phyloP scores from a whole-genome alignment of 2,329 filamentous ascomycete genomes.

The Ceratocystis variospora region DNA sequence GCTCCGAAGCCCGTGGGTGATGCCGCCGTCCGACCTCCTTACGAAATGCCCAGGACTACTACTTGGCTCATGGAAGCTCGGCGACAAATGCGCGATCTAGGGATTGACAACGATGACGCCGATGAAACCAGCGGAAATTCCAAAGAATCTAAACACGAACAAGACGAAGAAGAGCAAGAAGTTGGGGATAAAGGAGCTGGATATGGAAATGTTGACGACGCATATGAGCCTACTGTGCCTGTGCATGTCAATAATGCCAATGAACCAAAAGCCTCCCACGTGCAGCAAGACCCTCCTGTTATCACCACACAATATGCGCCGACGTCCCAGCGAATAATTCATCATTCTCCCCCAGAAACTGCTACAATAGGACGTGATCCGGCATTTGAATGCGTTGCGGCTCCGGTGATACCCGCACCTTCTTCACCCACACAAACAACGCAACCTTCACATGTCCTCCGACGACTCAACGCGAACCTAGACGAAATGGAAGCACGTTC shows the following conservation, averaged over 20 bases:
- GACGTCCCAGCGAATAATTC: background rate
- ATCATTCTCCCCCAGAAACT: background rate
- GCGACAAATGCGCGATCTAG: slow-evolving; percentile 16
- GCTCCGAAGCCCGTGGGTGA: background rate
- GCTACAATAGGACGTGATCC: slow-evolving; percentile 1
- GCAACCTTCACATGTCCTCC: slow-evolving; percentile 18
- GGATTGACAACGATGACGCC: slow-evolving; percentile 13
- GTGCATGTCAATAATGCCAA: slow-evolving; percentile 2
- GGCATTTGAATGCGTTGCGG: slow-evolving; percentile 11
- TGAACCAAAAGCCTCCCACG: background rate
- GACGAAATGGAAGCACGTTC: slow-evolving; percentile 18
- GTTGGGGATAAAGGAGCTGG: slow-evolving; percentile 2
- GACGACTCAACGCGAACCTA: slow-evolving; percentile 11
- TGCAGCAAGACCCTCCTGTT: background rate
- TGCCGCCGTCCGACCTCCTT: background rate
- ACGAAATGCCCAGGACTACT: slow-evolving; percentile 7
- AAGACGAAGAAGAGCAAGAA: slow-evolving; percentile 9
- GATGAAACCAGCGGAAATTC: background rate
- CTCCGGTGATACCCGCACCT: slow-evolving; percentile 6
- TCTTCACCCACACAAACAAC: slow-evolving; percentile 16
- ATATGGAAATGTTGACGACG: slow-evolving; percentile 4
- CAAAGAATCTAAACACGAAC: slow-evolving; percentile 5
- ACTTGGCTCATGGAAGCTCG: slow-evolving; percentile 15
- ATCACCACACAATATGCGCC: background rate
- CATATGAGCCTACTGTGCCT: slow-evolving; percentile 16